phyloP scores from a whole-genome alignment of 768 basidiomycete genomes.

The Boletus vermiculosoides region DNA sequence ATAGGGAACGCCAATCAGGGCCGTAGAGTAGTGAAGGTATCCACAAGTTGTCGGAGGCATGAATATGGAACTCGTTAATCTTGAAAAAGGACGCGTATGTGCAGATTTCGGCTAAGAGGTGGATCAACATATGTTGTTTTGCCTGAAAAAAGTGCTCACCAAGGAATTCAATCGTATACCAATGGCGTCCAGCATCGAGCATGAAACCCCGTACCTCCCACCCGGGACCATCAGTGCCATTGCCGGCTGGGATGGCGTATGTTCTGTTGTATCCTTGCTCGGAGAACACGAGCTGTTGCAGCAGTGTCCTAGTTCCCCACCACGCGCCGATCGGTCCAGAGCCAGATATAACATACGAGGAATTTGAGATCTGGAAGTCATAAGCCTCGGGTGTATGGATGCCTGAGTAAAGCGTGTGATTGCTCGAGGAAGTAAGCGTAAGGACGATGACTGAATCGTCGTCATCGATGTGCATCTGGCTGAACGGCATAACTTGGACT shows the following conservation, averaged over 20 bases:
- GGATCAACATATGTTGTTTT: not conserved
- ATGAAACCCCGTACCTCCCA: slow-evolving; percentile 48
- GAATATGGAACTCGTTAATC: slow-evolving; percentile 43
- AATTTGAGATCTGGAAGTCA: slow-evolving; percentile 32
- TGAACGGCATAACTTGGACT: slow-evolving; percentile 22
- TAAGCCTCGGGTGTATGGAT: slow-evolving; percentile 39
- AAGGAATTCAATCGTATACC: slow-evolving; percentile 40
- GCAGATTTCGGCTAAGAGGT: slow-evolving; percentile 39
- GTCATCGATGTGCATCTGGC: not conserved
- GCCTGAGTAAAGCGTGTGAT: slow-evolving; percentile 39
- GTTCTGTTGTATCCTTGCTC: slow-evolving; percentile 1
- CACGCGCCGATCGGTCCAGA: slow-evolving; percentile 38
- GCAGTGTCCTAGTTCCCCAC: slow-evolving; percentile 46
- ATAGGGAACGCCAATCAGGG: slow-evolving; percentile 40
- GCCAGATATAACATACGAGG: slow-evolving; percentile 34
- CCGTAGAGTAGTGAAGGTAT: slow-evolving; percentile 40
- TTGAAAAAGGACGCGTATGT: slow-evolving; percentile 47
- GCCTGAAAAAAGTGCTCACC: slow-evolving; percentile 19
- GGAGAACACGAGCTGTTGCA: slow-evolving; percentile 39
- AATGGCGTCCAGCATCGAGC: slow-evolving; percentile 47
- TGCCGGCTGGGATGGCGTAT: slow-evolving; percentile 34
- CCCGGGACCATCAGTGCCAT: slow-evolving; percentile 39
- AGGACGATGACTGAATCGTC: slow-evolving; percentile 30
- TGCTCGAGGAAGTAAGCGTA: slow-evolving; percentile 24
- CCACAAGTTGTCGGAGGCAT: slow-evolving; percentile 45